Conservation (phyloP, 2,329 filamentous ascomycete genomes). For the Epichloe sp. region DNA sequence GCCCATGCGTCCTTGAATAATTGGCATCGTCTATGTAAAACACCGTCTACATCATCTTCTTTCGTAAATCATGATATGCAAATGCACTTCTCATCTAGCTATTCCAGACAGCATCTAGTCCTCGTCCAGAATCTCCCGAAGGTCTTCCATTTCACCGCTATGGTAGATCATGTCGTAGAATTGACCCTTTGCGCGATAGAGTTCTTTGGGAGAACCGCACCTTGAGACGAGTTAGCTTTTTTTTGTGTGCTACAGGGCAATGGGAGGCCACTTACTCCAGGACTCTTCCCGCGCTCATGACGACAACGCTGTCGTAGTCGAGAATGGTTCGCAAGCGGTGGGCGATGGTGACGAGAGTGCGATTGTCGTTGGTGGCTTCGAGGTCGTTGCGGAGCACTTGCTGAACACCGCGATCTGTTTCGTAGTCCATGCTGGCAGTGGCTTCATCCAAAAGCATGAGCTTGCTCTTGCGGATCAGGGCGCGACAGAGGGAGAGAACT, state of each 20-base stretch:
- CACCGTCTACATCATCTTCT: background rate
- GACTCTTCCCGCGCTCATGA: constrained; percentile 40
- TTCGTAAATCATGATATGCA: background rate
- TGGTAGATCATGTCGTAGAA: constrained; percentile 44
- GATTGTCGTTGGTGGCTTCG: constrained; percentile 26
- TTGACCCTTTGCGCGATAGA: constrained; percentile 30
- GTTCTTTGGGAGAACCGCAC: constrained; percentile 31
- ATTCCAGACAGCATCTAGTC: background rate
- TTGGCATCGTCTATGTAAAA: background rate
- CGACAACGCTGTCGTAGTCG: constrained; percentile 45
- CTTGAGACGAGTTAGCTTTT: constrained; percentile 12
- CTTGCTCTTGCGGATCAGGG: constrained; percentile 40
- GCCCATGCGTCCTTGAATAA: no score
- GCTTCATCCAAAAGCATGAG: constrained; percentile 46
- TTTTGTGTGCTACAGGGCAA: background rate
- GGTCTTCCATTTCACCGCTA: constrained; percentile 37
- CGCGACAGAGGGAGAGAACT: constrained; percentile 43
- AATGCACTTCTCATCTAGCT: background rate
- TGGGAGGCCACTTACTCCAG: constrained; percentile 25
- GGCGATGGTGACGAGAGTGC: constrained; percentile 44
- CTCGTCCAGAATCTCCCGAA: constrained; percentile 23
- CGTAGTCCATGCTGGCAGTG: constrained; percentile 46
- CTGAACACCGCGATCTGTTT: constrained; percentile 43
- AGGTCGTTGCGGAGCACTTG: constrained; percentile 37
- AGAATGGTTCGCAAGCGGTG: constrained; percentile 45